phyloP scores from a whole-genome alignment of 225 moss, liverwort and hornwort genomes.

The Straminergon stramineum region DNA sequence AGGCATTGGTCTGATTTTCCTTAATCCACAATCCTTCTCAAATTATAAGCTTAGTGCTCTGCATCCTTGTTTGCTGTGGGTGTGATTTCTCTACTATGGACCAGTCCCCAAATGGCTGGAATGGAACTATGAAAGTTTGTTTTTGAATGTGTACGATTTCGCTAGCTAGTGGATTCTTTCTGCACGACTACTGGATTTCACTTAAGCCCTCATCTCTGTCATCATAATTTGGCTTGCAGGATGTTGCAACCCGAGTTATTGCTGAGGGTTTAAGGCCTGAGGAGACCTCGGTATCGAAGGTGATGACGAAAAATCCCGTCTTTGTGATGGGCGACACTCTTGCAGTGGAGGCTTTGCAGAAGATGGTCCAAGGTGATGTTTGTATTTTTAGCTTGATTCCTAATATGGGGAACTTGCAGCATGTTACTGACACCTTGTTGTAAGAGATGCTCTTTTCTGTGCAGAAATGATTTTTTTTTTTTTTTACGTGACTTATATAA shows the following conservation, averaged over 20 bases:
- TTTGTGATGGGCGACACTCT: conserved; percentile 99
- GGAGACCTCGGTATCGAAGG: conserved; percentile 93
- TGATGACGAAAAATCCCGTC: conserved; percentile 98
- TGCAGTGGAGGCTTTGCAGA: conserved; percentile 95
- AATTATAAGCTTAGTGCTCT: not conserved
- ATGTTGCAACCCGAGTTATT: conserved; percentile 98
- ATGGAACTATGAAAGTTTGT: not conserved
- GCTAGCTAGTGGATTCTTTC: not conserved
- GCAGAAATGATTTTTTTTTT: not conserved
- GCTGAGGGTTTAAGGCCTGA: conserved; percentile 96
- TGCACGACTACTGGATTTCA: not conserved
- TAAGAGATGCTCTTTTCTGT: not conserved
- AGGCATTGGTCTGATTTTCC: not conserved
- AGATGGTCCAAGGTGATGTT: conserved; percentile 96
- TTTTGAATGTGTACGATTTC: not conserved
- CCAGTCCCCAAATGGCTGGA: not conserved
- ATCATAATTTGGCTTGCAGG: conserved; percentile 39
- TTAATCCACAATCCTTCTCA: not conserved
- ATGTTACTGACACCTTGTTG: not conserved
- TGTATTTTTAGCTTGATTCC: not conserved
- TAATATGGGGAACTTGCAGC: not conserved
- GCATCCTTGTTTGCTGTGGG: not conserved
- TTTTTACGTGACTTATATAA: not conserved
- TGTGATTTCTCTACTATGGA: not conserved
- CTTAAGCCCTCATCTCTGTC: not conserved